Evolutionary conservation across 371 early-diverging fungal species (phyloP).

Genomic region (Mucor plumbeus): DNA sequence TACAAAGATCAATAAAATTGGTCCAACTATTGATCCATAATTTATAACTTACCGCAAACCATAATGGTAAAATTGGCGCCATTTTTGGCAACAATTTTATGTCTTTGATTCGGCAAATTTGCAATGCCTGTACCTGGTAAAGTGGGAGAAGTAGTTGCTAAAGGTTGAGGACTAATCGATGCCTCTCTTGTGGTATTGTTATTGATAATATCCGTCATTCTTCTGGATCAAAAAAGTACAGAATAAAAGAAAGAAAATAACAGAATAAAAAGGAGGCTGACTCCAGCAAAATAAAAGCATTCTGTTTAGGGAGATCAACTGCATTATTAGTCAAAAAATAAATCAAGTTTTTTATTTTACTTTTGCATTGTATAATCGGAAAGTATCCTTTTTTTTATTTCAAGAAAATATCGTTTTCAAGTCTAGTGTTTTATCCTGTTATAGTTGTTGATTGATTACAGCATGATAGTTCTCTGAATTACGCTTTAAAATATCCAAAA

Average conservation of each 20-base stretch:
- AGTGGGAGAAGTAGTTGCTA: conserved; percentile 45
- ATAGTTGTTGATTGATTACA: conserved; percentile 33
- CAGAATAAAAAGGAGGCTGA: neutral
- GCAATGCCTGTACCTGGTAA: conserved; percentile 91
- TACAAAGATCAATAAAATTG: neutral
- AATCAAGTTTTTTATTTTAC: conserved; percentile 5
- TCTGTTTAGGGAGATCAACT: neutral
- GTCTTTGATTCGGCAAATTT: conserved; percentile 97
- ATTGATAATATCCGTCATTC: conserved; percentile 31
- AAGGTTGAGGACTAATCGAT: conserved; percentile 29
- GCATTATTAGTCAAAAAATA: conserved; percentile 11
- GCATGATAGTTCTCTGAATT: conserved; percentile 80
- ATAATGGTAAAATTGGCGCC: conserved; percentile 91
- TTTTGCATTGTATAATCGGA: neutral
- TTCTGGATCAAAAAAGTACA: conserved; percentile 8
- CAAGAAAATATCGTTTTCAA: neutral
- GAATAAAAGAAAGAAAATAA: neutral
- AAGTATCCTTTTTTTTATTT: neutral
- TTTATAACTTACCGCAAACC: conserved; percentile 84
- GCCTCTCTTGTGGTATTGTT: conserved; percentile 11
- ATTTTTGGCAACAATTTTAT: conserved; percentile 87
- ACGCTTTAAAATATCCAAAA: conserved; percentile 88
- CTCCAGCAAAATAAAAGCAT: neutral
- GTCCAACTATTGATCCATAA: neutral
- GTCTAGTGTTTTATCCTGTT: neutral